A percentile compares a stretch with the other conserved stretches of the same genome.
Evolutionary conservation across 1,284 basidiomycete genomes (phyloP).

Genomic region (Ceratobasidium theobromae): DNA sequence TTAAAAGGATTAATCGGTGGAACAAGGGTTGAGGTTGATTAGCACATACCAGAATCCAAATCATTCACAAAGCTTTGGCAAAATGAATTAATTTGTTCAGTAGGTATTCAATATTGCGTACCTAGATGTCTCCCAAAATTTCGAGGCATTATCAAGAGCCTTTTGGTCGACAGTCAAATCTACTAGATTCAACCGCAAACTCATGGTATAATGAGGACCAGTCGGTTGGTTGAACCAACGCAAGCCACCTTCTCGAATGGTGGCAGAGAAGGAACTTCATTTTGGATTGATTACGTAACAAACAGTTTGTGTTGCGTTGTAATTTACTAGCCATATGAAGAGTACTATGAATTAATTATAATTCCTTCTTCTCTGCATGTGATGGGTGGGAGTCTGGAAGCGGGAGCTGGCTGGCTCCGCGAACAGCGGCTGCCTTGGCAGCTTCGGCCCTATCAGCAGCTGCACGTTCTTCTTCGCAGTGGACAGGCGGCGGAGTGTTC

Average conservation of each 20-base stretch:
- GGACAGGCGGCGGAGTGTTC: conserved; percentile 70
- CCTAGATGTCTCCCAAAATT: conserved; percentile 26
- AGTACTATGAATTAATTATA: conserved; percentile 5
- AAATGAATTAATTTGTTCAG: not conserved
- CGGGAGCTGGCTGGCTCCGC: conserved; percentile 14
- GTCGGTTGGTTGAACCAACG: not conserved
- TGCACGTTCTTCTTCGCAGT: conserved; percentile 51
- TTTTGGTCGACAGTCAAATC: not conserved
- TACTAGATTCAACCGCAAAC: conserved; percentile 7
- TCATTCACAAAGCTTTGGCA: not conserved
- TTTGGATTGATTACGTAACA: not conserved
- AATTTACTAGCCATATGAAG: too few species aligned
- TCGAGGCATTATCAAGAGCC: not conserved
- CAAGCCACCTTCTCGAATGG: not conserved
- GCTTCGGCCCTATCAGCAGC: conserved; percentile 30
- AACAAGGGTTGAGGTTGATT: not conserved
- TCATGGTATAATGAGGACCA: conserved; percentile 1
- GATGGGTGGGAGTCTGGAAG: not conserved
- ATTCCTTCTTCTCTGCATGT: conserved; percentile 14
- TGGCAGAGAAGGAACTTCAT: not conserved
- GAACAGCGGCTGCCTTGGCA: conserved; percentile 23
- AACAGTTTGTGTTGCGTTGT: too few species aligned
- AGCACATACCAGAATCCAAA: not conserved
- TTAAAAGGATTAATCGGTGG: not conserved
- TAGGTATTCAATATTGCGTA: not conserved